These are phyloP conservation scores for Byssothecium circinans DNA, from an alignment of 2,329 filamentous ascomycete genomes.

Conservation along the genomic window DNA sequence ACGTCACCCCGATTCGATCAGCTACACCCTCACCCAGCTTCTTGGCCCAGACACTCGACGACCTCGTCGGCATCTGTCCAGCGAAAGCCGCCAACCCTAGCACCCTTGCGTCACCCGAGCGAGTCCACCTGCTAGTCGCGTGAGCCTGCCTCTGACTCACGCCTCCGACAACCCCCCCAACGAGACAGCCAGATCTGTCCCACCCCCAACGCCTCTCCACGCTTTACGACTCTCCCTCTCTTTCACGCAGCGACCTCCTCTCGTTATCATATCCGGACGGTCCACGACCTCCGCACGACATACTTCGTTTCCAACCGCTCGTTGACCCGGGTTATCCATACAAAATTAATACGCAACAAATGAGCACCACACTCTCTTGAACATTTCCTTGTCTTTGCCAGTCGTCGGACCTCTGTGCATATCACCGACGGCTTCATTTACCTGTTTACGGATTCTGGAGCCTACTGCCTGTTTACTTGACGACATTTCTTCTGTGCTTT, in stretches of 20 bases:
- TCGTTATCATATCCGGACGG: constrained; percentile 31
- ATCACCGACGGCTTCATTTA: constrained; percentile 43
- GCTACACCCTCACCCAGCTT: constrained; percentile 20
- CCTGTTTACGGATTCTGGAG: constrained; percentile 30
- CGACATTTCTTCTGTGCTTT: constrained; percentile 29
- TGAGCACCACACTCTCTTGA: constrained; percentile 50
- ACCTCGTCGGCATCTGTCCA: constrained; percentile 25
- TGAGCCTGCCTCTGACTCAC: constrained; percentile 44
- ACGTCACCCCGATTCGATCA: constrained; percentile 16
- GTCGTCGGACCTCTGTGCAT: constrained; percentile 44
- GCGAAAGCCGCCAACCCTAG: constrained; percentile 31
- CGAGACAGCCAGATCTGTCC: constrained; percentile 28
- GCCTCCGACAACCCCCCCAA: constrained; percentile 28
- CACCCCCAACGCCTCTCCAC: constrained; percentile 37
- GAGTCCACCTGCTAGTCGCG: constrained; percentile 28
- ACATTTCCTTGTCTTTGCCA: constrained; percentile 44
- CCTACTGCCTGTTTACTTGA: constrained; percentile 32
- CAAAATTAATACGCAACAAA: constrained; percentile 45
- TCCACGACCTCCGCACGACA: constrained; percentile 28
- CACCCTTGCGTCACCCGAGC: constrained; percentile 19
- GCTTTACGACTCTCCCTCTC: constrained; percentile 43
- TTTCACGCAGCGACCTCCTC: constrained; percentile 43
- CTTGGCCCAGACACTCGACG: constrained; percentile 29
- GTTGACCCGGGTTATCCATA: constrained; percentile 45
- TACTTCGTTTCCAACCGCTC: constrained; percentile 37